Conservation (phyloP, 768 basidiomycete species). For the Neoboletus subvelutipes region DNA sequence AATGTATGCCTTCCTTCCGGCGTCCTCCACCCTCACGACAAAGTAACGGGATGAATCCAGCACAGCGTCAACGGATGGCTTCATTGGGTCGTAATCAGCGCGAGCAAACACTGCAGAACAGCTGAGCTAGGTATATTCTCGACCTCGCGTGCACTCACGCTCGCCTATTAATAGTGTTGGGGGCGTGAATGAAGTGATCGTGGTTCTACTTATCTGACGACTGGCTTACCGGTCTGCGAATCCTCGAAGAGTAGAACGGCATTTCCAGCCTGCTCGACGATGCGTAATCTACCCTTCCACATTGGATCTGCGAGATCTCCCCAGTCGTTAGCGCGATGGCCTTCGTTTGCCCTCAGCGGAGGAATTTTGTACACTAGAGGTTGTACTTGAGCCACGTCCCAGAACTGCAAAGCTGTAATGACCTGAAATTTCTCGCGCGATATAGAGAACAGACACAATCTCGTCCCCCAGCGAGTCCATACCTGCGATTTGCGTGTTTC, state of each 20-base stretch:
- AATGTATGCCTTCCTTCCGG: conserved; percentile 85
- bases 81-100: conserved; percentile 74
- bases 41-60: conserved; percentile 95
- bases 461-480: conserved; percentile 71
- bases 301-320: conserved; percentile 79
- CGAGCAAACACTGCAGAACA: conserved; percentile 73
- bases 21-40: conserved; percentile 87
- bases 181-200: conserved; percentile 1
- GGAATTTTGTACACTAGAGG: conserved; percentile 86
- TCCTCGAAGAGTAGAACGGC: conserved; percentile 82
- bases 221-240: conserved; percentile 62
- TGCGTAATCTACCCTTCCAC: conserved; percentile 90
- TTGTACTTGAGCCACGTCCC: conserved; percentile 20
- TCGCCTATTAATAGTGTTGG: conserved; percentile 56
- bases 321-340: conserved; percentile 92
- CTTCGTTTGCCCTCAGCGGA: conserved; percentile 80
- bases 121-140: conserved; percentile 8
- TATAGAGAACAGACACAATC: conserved; percentile 86
- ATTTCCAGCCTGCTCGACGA: conserved; percentile 71
- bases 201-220: not conserved
- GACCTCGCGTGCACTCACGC: conserved; percentile 45
- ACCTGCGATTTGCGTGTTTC: not conserved
- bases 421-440: conserved; percentile 92
- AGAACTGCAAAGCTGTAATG: conserved; percentile 23
- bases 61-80: conserved; percentile 91